These are phyloP conservation scores for Trichoderma polysporum DNA, from an alignment of 2,329 filamentous ascomycete genomes.

Conservation along the genomic window DNA sequence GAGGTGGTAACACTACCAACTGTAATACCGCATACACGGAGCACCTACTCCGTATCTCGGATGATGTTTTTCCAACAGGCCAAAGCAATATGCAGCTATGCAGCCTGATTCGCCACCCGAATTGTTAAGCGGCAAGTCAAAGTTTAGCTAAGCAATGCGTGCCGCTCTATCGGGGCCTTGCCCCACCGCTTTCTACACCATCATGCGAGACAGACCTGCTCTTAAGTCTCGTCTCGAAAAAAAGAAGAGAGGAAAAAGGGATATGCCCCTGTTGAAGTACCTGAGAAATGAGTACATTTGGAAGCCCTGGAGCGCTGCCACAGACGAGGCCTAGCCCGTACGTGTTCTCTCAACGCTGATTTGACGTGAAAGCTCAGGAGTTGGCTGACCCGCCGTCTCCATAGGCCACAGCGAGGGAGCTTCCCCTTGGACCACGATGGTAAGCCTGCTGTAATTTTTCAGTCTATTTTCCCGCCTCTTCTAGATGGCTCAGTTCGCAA, in stretches of 20 bases:
- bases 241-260: neutral
- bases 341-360: constrained; percentile 35
- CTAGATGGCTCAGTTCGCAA: neutral
- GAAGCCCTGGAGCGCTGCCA: constrained; percentile 67
- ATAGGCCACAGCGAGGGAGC: constrained; percentile 82
- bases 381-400: constrained; percentile 17
- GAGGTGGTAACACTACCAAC: neutral
- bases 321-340: constrained; percentile 69
- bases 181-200: constrained; percentile 12
- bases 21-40: neutral
- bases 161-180: constrained; percentile 19
- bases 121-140: neutral
- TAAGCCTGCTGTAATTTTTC: constrained; percentile 29
- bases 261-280: constrained; percentile 16
- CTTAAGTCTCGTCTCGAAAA: constrained; percentile 2
- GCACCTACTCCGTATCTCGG: neutral
- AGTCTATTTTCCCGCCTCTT: neutral
- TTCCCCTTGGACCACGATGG: constrained; percentile 96
- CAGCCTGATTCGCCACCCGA: constrained; percentile 4
- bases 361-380: constrained; percentile 12
- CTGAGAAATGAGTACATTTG: constrained; percentile 60
- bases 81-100: constrained; percentile 12
- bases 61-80: neutral
- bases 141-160: constrained; percentile 11
- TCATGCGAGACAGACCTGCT: constrained; percentile 8